Base-by-base conservation (phyloP, 441 rosid species). In the Brassica hybrid region DNA sequence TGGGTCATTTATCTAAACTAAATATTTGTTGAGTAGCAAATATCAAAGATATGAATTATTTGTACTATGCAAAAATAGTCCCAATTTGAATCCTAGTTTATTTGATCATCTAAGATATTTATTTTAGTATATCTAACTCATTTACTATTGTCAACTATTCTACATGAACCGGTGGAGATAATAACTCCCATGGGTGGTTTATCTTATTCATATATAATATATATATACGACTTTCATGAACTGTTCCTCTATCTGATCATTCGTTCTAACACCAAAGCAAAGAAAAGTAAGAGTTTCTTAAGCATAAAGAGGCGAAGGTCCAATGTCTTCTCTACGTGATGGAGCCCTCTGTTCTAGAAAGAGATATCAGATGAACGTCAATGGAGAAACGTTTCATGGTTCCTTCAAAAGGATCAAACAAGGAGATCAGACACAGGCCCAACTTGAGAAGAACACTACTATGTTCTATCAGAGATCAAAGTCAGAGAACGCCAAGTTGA, bases 81-180 rank as follows among this genome's bases (percentile, higher is more conserved):
- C 25, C 2, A 77, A 1, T 17, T 56, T 59, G 14, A 60, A 48
- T 23, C 57, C 50, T 78, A 67, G 23, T 73, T 38, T 54, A 57
- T 59, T 64, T 9, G 69, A 68, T 62, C 32, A 74, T 57, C 66
- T 9, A 79, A 48, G 62, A 63, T 65, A 43, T 74, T 75, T 45
- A 70, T 58, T 75, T 71, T 65, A 60, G 73, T 71, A 52, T 67
- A 71, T 75, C 76, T 75, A 75, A 71, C 79, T 80, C 80, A 80
- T 75, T 80, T 50, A 75, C 65, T 79, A 54, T 74, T 74, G 78
- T 30, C 78, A 73, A 79, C 78, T 60, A 62, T 73, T 71, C 69
- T 80, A 65, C 76, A 65, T 71, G 83, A 75, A 71, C 76, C 76
- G 83, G 76, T 80, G 61, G 61, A 61, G 59, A 50, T 52, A 70